A percentile compares a stretch with the other conserved stretches of the same genome.
phyloP scores from a whole-genome alignment of 306 rosid genomes.

The Medicago arabica region DNA sequence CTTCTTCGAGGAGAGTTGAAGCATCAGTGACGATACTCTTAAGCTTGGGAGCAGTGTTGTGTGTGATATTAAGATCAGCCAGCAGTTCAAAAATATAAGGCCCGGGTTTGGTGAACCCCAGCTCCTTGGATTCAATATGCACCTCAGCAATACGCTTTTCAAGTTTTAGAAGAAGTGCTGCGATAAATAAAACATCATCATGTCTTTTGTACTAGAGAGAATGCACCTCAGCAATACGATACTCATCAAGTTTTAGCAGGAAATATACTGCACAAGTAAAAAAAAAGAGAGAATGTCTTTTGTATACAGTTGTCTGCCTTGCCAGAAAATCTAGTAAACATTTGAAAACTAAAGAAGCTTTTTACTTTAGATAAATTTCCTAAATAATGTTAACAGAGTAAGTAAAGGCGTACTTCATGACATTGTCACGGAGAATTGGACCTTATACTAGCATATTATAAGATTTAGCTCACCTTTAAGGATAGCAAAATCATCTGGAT shows the following conservation, averaged over 20 bases:
- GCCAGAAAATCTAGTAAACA: conserved; percentile 38
- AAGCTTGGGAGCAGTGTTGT: conserved; percentile 66
- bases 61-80: conserved; percentile 81
- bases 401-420: conserved; percentile 33
- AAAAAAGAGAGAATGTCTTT: neutral
- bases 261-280: conserved; percentile 22
- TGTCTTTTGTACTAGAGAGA: too few relatives aligned
- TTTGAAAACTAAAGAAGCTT: conserved; percentile 22
- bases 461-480: conserved; percentile 71
- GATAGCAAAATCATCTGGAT: conserved; percentile 88
- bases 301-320: conserved; percentile 27
- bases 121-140: conserved; percentile 81
- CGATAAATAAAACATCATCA: conserved; percentile 46
- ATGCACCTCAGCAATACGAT: too few relatives aligned
- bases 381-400: conserved; percentile 15
- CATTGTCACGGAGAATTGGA: conserved; percentile 37
- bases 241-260: too few relatives aligned
- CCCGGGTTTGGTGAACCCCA: conserved; percentile 91
- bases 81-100: conserved; percentile 79
- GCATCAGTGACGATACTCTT: conserved; percentile 60
- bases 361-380: conserved; percentile 13
- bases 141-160: conserved; percentile 91
- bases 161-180: conserved; percentile 93
- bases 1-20: conserved; percentile 79
- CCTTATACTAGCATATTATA: conserved; percentile 32